phyloP scores from a whole-genome alignment of 2,329 filamentous ascomycete genomes.

The Calonectria fujianensis region DNA sequence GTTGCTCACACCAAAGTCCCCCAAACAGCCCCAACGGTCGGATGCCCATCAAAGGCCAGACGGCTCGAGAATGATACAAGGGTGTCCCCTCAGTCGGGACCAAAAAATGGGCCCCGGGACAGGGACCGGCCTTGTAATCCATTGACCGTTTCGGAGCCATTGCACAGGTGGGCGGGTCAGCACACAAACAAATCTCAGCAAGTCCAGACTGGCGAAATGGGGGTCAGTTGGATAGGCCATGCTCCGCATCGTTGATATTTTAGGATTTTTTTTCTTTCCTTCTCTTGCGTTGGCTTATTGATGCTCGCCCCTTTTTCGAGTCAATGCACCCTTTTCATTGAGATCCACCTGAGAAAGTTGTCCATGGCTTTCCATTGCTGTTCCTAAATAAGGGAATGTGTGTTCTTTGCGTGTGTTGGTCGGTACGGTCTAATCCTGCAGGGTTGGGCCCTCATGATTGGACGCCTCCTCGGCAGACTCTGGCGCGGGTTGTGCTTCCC shows the following conservation, averaged over 20 bases:
- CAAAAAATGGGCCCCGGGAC: constrained; percentile 36
- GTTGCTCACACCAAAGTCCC: constrained; percentile 13
- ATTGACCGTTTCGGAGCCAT: constrained; percentile 35
- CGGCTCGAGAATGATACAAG: constrained; percentile 34
- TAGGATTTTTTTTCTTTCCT: neutral
- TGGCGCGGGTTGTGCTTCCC: constrained; percentile 39
- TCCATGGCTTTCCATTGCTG: neutral
- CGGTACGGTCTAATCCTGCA: neutral
- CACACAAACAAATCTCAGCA: constrained; percentile 37
- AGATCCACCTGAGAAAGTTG: neutral
- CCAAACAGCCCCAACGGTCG: constrained; percentile 21
- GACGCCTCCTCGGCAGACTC: constrained; percentile 48
- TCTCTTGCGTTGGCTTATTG: neutral
- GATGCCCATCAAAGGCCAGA: constrained; percentile 20
- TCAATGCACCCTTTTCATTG: neutral
- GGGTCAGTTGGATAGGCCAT: neutral
- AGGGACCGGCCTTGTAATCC: constrained; percentile 38
- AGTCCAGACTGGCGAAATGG: constrained; percentile 7
- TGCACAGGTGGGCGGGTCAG: constrained; percentile 35
- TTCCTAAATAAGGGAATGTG: constrained; percentile 21
- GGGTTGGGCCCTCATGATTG: constrained; percentile 40
- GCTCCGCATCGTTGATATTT: neutral
- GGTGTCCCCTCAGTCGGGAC: constrained; percentile 41
- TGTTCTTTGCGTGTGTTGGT: constrained; percentile 30
- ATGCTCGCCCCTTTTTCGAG: neutral